Evolutionary conservation across 2,329 filamentous ascomycete genomes (phyloP), one percentile per base, ranked within the genome.

Genomic region (Acephala macrosclerotiorum): DNA sequence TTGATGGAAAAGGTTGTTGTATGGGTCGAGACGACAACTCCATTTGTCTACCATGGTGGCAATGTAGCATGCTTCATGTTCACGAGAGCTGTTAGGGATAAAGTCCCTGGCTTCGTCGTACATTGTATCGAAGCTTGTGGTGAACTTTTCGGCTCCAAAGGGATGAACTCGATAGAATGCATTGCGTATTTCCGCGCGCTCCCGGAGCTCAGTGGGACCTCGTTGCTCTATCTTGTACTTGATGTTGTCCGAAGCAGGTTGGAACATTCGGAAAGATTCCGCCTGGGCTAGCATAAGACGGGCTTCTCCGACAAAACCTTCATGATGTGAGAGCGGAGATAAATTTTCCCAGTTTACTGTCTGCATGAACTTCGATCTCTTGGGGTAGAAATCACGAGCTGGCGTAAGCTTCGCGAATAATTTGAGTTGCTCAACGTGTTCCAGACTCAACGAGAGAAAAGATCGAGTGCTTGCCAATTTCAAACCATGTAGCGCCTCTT

Each of bases 401-500:
- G 85, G 84, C 0, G 81, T 80, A 0, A 87, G 71, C 0, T 61
- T 16, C 0, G 81, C 77, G 33, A 87, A 79, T 0, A 71, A n/a
- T 0, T 42, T 2, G 0, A 87, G 73, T 0, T 82, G 59, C 1
- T 71, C 53, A 1, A 78, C 60, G 5, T 83, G 76, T 0, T 77
- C 75, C 0, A 65, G 25, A 51, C 74, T 73, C 0, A 89, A 75
- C 0, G 69, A 56, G 2, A 77, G 73, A 56, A 84, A 83, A 0
- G 86, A 89, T 20, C 75, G 72, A 0, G 87, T 74, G 0, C 84
- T 78, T 0, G 84, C 84, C 0, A 83, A 85, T 0, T 65, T 51
- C 0, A 89, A 72, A 1, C 86, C 84, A 0, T 71, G 68, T 0
- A 89, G 69, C 0, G 85, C 84, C 55, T 84, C 74, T 67, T 89